phyloP scores from a whole-genome alignment of 139 green algal genomes.

The Microglena sp. region DNA sequence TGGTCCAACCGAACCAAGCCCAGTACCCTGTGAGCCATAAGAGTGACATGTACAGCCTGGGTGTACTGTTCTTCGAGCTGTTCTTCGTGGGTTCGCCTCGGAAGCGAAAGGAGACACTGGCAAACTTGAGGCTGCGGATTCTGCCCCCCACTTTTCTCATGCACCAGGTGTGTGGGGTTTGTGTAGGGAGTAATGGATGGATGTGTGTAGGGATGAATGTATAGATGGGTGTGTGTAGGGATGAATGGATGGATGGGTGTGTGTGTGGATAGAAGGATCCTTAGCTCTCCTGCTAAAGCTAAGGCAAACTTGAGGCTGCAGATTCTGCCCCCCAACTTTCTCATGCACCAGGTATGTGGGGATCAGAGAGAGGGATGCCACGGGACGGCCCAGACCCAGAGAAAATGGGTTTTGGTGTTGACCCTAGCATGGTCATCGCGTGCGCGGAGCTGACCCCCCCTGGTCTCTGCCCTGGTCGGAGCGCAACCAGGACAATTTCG shows the following conservation, averaged over 20 bases:
- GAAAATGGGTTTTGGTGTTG: no score
- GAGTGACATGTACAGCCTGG: slow-evolving; percentile 39
- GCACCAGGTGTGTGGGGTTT: slow-evolving; percentile 1
- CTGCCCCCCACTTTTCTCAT: slow-evolving; percentile 31
- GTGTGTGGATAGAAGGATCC: not conserved
- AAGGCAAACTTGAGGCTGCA: slow-evolving; percentile 28
- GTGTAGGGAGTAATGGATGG: no score
- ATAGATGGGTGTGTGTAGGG: not conserved
- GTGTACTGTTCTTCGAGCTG: slow-evolving; percentile 64
- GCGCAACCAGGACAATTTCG: no score
- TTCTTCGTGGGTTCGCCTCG: slow-evolving; percentile 18
- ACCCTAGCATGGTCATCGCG: no score
- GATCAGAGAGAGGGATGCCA: no score
- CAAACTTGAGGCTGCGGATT: slow-evolving; percentile 30
- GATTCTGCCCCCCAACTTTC: slow-evolving; percentile 31
- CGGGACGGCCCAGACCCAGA: no score
- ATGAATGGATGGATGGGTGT: not conserved
- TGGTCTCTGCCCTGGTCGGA: no score
- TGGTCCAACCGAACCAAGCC: no score
- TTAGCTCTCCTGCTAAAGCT: no score
- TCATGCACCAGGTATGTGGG: slow-evolving; percentile 9
- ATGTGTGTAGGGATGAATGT: not conserved
- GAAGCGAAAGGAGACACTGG: slow-evolving; percentile 1
- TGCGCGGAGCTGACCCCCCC: no score
- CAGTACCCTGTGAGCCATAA: not conserved